Evolutionary conservation across 768 basidiomycete species (phyloP), one percentile per base, ranked within the genome.

Genomic region (Albatrellus ellisii): DNA sequence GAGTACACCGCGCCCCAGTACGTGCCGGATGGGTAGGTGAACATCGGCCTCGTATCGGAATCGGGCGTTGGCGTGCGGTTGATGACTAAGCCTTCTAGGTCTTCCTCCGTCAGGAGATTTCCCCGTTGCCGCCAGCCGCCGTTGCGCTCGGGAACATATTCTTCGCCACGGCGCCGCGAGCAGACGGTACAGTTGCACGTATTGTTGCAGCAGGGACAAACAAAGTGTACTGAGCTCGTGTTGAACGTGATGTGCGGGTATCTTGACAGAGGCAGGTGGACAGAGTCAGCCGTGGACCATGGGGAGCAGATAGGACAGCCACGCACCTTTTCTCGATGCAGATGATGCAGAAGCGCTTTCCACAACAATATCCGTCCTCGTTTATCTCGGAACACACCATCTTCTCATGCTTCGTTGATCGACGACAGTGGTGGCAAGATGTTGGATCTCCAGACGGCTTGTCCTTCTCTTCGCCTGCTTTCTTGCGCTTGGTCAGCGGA

Each of bases 151-250:
- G 62, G 56, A 8, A 72, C 43, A 44, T 72, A 74, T 9, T 53
- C 47, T 39, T 72, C 74, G 4, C 73, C 72, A 4, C 74, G 63
- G 44, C 47, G 62, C 21, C 54, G 46, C 11, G 65, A 59, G 48
- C 73, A 75, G 0, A 4, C 0, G 9, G 69, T 66, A 51, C 75
- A 77, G 34, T 67, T 72, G 54, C 75, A 77, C 9, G 46, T 64
- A 9, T 57, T 49, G 3, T 52, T 49, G 49, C 73, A 77, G 11
- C 20, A 48, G 0, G 75, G 75, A 48, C 75, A 77, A 18, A 49
- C 42, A 39, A 66, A 68, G 4, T 31, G 22, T 1, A 35, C 29
- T n/a, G 46, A 47, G 15, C 37, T 52, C 26, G 51, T 34, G 25
- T 64, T 55, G 44, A 68, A 68, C 21, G 53, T 54, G 43, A 65